Base-by-base conservation (phyloP, 805 yeast genomes). In the Suhomyces sp. region DNA sequence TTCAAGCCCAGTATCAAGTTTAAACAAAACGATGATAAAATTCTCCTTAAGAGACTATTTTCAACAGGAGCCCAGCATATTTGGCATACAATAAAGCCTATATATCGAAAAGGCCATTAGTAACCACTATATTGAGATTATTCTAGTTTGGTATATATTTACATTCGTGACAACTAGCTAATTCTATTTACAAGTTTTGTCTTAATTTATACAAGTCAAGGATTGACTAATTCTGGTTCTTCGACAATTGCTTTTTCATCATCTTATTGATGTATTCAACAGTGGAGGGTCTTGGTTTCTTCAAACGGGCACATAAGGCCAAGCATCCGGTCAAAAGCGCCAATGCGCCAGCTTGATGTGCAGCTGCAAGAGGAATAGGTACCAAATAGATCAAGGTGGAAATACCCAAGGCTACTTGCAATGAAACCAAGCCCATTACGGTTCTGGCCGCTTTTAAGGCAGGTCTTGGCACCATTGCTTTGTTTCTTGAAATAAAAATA, bases 331-430 rank as follows among this genome's bases (percentile, higher is more conserved):
- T 92, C 60, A 94, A 75, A 46, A 94, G 76, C 0, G 96, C 96
- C 60, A 94, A 73, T 1, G 97, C 96, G 59, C 98, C 98, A 7
- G 97, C 97, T 75, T 94, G 99, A 67, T 94, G 99, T 5, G 91
- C 82, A 3, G 97, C 96, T 1, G 97, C 99, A 45, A 93, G 71
- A 27, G 96, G 89, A 21, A 88, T 84, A 25, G 99, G 99, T 20
- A 94, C 98, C 50, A 92, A 77, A 67, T 89, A 92, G 20, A 92
- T 67, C 59, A 94, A 77, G 0, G 99, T 94, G 27, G 84, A 72
- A 48, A 94, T 89, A 49, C 99, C 99, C 43, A 94, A 75, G 0
- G 88, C 73, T 2, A 86, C 96, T 72, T 94, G 99, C 19, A 87
- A 61, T 1, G 90, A 72, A 3, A 84, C 98, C 52, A 92, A 71